Percentiles rank a stretch among this genome's conserved stretches.
Evolutionary conservation across 1,139 yeast genomes (phyloP).

Genomic region (Hanseniaspora sp.): DNA sequence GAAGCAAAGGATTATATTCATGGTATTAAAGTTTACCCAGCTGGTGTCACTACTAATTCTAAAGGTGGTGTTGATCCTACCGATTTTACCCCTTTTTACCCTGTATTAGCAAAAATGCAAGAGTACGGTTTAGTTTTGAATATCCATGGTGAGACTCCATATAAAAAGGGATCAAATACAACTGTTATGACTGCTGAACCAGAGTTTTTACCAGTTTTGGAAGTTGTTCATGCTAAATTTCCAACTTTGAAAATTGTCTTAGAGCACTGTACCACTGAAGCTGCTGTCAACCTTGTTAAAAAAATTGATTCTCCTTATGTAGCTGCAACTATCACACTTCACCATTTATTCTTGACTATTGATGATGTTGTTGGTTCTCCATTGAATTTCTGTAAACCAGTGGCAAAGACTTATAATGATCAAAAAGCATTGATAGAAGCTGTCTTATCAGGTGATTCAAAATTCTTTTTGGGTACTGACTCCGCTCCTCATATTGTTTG

Average conservation of each 20-base stretch:
- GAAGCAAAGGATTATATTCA: slow-evolving; percentile 72
- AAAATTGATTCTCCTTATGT: slow-evolving; percentile 59
- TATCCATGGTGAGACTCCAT: slow-evolving; percentile 91
- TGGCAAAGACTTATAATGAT: slow-evolving; percentile 84
- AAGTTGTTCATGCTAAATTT: slow-evolving; percentile 65
- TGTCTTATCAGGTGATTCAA: slow-evolving; percentile 81
- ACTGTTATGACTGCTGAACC: slow-evolving; percentile 92
- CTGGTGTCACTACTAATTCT: slow-evolving; percentile 96
- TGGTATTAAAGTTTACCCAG: slow-evolving; percentile 92
- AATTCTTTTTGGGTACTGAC: slow-evolving; percentile 93
- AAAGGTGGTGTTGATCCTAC: slow-evolving; percentile 87
- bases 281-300: slow-evolving; percentile 68
- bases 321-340: slow-evolving; percentile 92
- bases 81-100: slow-evolving; percentile 78
- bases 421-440: slow-evolving; percentile 70
- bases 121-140: slow-evolving; percentile 65
- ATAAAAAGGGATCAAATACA: slow-evolving; percentile 43
- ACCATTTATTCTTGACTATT: slow-evolving; percentile 75
- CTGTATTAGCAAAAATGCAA: slow-evolving; percentile 81
- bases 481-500: slow-evolving; percentile 91
- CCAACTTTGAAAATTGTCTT: slow-evolving; percentile 78
- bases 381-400: slow-evolving; percentile 91
- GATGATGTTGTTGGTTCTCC: slow-evolving; percentile 98
- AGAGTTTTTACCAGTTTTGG: slow-evolving; percentile 80
- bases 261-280: slow-evolving; percentile 91